Conservation (phyloP, 2,329 filamentous ascomycete genomes). For the Pyricularia sp. region DNA sequence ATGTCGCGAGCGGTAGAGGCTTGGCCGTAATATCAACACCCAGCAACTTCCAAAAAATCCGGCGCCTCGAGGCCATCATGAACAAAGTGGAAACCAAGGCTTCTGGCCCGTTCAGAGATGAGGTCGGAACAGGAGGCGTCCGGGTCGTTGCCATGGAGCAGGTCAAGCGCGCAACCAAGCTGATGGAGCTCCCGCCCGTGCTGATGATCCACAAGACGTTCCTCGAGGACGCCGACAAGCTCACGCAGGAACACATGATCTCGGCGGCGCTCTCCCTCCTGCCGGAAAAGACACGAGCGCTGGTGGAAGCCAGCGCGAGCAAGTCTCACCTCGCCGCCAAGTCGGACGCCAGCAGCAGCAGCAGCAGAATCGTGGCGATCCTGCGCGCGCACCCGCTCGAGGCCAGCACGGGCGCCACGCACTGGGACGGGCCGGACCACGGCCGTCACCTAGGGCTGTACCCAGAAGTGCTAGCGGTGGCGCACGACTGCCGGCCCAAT, state of each 20-base stretch:
- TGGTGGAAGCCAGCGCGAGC: slow-evolving; percentile 9
- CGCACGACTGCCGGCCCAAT: slow-evolving; percentile 29
- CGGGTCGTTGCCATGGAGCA: slow-evolving; percentile 11
- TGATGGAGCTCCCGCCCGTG: slow-evolving; percentile 13
- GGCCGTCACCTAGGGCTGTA: slow-evolving; percentile 15
- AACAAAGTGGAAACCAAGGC: slow-evolving; percentile 8
- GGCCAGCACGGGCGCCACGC: slow-evolving; percentile 10
- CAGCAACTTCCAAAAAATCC: slow-evolving; percentile 12
- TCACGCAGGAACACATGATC: slow-evolving; percentile 9
- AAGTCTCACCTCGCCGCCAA: slow-evolving; percentile 4
- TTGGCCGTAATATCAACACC: slow-evolving; percentile 11
- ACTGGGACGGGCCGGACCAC: slow-evolving; percentile 1
- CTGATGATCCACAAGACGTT: slow-evolving; percentile 11
- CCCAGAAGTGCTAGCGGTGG: slow-evolving; percentile 21
- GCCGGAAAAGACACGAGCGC: slow-evolving; percentile 10
- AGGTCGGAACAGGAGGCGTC: slow-evolving; percentile 6
- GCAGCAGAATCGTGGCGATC: slow-evolving; percentile 10
- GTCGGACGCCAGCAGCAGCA: too few species aligned
- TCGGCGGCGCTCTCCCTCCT: slow-evolving; percentile 13
- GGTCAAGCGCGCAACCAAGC: slow-evolving; percentile 12
- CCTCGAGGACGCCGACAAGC: slow-evolving; percentile 10
- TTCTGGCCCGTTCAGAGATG: neutral
- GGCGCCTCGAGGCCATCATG: slow-evolving; percentile 10
- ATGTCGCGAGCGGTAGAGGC: slow-evolving; percentile 11
- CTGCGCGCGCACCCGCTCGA: slow-evolving; percentile 13